A percentile compares a stretch with the other conserved stretches of the same genome.
Conservation (phyloP, 2,329 filamentous ascomycete species). For the Aspergillus texensis region DNA sequence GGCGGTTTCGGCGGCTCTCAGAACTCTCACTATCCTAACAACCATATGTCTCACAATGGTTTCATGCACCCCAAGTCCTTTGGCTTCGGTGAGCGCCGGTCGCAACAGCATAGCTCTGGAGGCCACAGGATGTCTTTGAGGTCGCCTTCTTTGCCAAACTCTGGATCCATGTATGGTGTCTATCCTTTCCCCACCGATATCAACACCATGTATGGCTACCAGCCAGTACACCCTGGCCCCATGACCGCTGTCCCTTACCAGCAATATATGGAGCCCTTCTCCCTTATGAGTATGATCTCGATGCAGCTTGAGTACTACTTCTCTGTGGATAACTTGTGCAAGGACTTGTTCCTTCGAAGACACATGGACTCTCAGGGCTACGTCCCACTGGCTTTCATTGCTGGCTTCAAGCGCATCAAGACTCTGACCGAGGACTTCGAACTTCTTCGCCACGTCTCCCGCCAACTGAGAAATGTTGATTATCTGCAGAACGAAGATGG, state of each 20-base stretch:
- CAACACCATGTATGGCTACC: conserved; percentile 60
- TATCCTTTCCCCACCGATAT: conserved; percentile 49
- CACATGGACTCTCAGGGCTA: conserved; percentile 97
- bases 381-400: conserved; percentile 76
- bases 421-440: conserved; percentile 71
- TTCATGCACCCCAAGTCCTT: conserved; percentile 45
- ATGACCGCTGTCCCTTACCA: conserved; percentile 63
- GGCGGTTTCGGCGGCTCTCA: conserved; percentile 41
- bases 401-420: conserved; percentile 83
- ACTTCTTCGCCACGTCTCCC: conserved; percentile 73
- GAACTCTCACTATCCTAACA: conserved; percentile 42
- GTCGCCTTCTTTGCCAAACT: conserved; percentile 64
- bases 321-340: conserved; percentile 91
- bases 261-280: conserved; percentile 61
- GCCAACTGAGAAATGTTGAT: conserved; percentile 73
- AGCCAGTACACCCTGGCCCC: conserved; percentile 52
- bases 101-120: conserved; percentile 45
- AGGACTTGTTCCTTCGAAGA: conserved; percentile 83
- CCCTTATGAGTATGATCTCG: conserved; percentile 60
- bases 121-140: conserved; percentile 57
- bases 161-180: conserved; percentile 52
- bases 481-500: conserved; percentile 75
- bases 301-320: conserved; percentile 88
- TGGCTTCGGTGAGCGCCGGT: conserved; percentile 46
- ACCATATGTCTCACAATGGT: conserved; percentile 42